Percentiles rank a stretch among this genome's conserved stretches.
These are phyloP conservation scores for Dittrichia graveolens DNA, from an alignment of 129 eudicot genomes.

Conservation along the genomic window DNA sequence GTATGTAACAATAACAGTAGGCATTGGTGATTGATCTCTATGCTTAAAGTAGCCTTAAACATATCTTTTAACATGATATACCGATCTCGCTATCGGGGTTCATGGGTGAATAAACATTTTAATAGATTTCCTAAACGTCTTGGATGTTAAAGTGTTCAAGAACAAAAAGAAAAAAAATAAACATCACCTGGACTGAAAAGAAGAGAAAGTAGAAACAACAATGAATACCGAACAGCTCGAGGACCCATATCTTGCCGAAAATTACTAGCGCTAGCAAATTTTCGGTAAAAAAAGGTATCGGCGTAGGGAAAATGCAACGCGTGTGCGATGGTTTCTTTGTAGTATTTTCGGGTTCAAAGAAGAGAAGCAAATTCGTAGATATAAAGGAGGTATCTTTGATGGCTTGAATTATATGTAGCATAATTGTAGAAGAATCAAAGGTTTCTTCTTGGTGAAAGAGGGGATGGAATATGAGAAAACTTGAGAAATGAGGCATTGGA, in stretches of 20 bases:
- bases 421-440: slow-evolving; percentile 67
- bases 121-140: no score
- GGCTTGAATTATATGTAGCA: slow-evolving; percentile 44
- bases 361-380: slow-evolving; percentile 38
- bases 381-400: slow-evolving; percentile 55
- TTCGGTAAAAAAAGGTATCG: slow-evolving; percentile 2
- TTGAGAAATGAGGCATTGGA: slow-evolving; percentile 74
- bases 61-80: not conserved
- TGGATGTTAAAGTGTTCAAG: not conserved
- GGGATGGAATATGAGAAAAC: slow-evolving; percentile 82
- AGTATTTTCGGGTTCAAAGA: slow-evolving; percentile 10
- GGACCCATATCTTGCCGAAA: slow-evolving; percentile 45
- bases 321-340: slow-evolving; percentile 8
- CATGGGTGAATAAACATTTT: no score
- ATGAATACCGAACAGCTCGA: slow-evolving; percentile 26
- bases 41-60: not conserved
- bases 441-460: slow-evolving; percentile 69
- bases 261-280: not conserved
- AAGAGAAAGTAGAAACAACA: slow-evolving; percentile 46
- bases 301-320: not conserved
- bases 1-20: no score
- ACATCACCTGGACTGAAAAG: slow-evolving; percentile 54
- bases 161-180: not conserved
- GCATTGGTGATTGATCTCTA: no score
- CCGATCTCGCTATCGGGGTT: no score